Evolutionary conservation across 1,139 yeast genomes (phyloP).

Genomic region (Geotrichum siamense): DNA sequence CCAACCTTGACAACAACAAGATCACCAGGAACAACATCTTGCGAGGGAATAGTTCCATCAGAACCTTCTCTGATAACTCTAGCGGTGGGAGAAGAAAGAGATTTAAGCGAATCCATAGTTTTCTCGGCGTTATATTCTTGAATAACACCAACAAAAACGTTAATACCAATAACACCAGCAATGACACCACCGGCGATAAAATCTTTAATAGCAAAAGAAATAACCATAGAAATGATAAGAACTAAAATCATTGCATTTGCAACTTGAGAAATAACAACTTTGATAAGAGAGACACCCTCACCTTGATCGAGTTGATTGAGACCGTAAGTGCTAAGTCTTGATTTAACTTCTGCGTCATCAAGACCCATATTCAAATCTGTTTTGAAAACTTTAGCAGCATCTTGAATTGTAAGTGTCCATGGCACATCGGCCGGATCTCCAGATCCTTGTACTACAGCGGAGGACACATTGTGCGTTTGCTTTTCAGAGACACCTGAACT

Average conservation of each 20-base stretch:
- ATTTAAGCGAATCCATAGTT: slow-evolving; percentile 69
- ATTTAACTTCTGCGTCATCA: slow-evolving; percentile 35
- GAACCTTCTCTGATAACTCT: slow-evolving; percentile 58
- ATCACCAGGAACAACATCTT: slow-evolving; percentile 75
- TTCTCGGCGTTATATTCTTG: slow-evolving; percentile 72
- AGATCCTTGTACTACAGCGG: neutral
- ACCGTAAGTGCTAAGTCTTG: slow-evolving; percentile 42
- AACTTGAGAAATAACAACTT: slow-evolving; percentile 59
- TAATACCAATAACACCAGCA: slow-evolving; percentile 59
- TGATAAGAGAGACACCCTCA: slow-evolving; percentile 47
- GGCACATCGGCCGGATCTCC: slow-evolving; percentile 14
- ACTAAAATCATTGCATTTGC: slow-evolving; percentile 80
- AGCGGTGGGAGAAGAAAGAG: slow-evolving; percentile 68
- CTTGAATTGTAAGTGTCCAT: slow-evolving; percentile 23
- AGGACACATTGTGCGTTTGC: neutral
- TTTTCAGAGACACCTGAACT: neutral
- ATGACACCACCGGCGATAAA: slow-evolving; percentile 84
- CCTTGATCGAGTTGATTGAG: slow-evolving; percentile 57
- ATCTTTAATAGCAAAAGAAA: slow-evolving; percentile 67
- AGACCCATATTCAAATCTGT: slow-evolving; percentile 48
- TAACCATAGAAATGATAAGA: slow-evolving; percentile 63
- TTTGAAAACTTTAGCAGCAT: slow-evolving; percentile 28
- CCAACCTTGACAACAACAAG: slow-evolving; percentile 60
- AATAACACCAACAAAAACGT: slow-evolving; percentile 60
- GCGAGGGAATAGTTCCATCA: slow-evolving; percentile 53